Percentiles rank a stretch among this genome's conserved stretches.
Conservation (phyloP, 352 stramenopile genomes). For the Phytophthora agathidicida region DNA sequence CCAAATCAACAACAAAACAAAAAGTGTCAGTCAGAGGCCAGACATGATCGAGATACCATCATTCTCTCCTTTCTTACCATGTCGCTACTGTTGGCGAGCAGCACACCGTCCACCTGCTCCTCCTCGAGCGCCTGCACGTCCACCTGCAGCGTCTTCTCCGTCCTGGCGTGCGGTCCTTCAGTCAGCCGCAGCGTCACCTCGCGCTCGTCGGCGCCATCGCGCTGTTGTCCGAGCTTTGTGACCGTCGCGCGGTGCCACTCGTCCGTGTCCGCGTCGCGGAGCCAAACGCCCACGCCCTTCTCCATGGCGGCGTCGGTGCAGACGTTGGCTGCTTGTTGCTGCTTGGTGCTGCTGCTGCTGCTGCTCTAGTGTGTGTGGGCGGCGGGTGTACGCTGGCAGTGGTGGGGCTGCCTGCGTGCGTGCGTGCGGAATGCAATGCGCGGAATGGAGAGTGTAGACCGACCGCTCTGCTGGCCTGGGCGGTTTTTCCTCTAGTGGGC, state of each 20-base stretch:
- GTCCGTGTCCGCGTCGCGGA: slow-evolving; percentile 67
- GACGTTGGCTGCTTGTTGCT: neutral
- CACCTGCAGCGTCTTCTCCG: slow-evolving; percentile 54
- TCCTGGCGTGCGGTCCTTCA: slow-evolving; percentile 53
- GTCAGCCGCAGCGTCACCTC: slow-evolving; percentile 59
- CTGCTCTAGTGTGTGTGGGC: too few relatives aligned
- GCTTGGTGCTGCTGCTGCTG: too few relatives aligned
- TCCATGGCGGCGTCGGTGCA: slow-evolving; percentile 53
- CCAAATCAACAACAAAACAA: neutral
- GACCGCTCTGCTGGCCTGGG: neutral
- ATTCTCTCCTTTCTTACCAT: slow-evolving; percentile 54
- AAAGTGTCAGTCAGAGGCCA: slow-evolving; percentile 1
- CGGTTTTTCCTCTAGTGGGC: slow-evolving; percentile 33
- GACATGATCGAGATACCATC: slow-evolving; percentile 10
- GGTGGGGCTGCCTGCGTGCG: too few relatives aligned
- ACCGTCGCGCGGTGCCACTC: slow-evolving; percentile 76
- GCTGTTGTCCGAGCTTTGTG: slow-evolving; percentile 42
- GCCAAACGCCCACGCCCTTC: slow-evolving; percentile 81
- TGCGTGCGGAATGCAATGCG: neutral
- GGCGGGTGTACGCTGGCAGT: neutral
- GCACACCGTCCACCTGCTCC: slow-evolving; percentile 55
- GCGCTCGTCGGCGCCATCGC: slow-evolving; percentile 17
- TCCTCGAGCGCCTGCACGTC: slow-evolving; percentile 74
- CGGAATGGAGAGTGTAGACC: slow-evolving; percentile 23
- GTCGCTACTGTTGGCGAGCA: slow-evolving; percentile 86